phyloP scores from a whole-genome alignment of 2,329 filamentous ascomycete genomes.

The Tricladium varicosporioides region DNA sequence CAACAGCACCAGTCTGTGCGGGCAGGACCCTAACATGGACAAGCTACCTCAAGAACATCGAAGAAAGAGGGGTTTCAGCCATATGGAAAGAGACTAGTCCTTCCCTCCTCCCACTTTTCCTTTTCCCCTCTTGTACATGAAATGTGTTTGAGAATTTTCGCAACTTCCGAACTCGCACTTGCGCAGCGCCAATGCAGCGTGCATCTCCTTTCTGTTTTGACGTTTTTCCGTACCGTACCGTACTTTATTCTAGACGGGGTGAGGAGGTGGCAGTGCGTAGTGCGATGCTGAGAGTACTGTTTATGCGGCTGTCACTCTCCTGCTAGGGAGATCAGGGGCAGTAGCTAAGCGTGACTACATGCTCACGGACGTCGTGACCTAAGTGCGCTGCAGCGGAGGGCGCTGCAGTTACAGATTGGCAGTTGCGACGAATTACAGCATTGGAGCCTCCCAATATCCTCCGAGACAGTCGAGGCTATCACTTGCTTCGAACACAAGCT shows the following conservation, averaged over 20 bases:
- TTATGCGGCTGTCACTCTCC: not conserved
- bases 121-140: too few species aligned
- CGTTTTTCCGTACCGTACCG: too few species aligned
- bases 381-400: not conserved
- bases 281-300: not conserved
- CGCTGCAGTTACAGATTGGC: too few species aligned
- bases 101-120: not conserved
- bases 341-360: not conserved
- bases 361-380: not conserved
- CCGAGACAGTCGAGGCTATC: too few species aligned
- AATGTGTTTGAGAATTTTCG: not conserved
- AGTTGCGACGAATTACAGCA: too few species aligned
- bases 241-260: too few species aligned
- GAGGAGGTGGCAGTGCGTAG: too few species aligned
- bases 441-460: too few species aligned
- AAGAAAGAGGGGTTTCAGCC: not conserved
- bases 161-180: too few species aligned
- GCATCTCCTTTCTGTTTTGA: too few species aligned
- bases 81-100: not conserved
- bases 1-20: not conserved
- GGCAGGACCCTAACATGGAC: not conserved
- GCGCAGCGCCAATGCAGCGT: too few species aligned
- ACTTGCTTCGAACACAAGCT: too few species aligned
- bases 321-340: not conserved
- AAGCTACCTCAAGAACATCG: not conserved